A percentile compares a stretch with the other conserved stretches of the same genome.
Evolutionary conservation across 345 rosid genomes (phyloP).

Genomic region (Angophora floribunda): DNA sequence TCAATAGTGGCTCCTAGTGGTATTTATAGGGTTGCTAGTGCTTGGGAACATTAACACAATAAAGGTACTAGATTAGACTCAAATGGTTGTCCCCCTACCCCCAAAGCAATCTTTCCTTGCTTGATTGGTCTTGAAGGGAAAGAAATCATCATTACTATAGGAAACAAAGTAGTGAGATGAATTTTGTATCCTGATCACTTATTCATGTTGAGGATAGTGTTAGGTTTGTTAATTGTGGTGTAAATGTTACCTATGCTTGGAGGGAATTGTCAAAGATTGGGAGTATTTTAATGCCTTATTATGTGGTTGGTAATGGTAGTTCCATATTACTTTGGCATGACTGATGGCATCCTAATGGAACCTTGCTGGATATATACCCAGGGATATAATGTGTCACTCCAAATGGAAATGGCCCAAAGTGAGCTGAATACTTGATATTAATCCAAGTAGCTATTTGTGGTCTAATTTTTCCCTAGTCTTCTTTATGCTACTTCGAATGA

Average conservation of each 20-base stretch:
- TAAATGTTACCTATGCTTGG: background rate
- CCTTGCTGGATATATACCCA: background rate
- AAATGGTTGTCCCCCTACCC: no score
- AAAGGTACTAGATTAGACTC: no score
- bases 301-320: background rate
- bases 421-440: background rate
- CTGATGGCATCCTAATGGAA: background rate
- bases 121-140: no score
- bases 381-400: background rate
- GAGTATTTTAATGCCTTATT: background rate
- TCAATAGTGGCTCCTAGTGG: rapidly evolving
- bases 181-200: no score
- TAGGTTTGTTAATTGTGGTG: no score
- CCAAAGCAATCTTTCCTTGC: no score
- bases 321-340: background rate
- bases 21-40: background rate
- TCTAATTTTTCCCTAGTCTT: background rate
- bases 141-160: no score
- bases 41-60: background rate
- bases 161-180: no score
- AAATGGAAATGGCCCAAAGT: background rate
- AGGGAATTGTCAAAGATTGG: background rate
- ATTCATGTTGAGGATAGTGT: no score
- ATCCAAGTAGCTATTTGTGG: background rate
- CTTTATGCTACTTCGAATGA: background rate